Base-by-base conservation (phyloP, 2,329 filamentous ascomycete genomes). In the Calonectria multiphialidica region DNA sequence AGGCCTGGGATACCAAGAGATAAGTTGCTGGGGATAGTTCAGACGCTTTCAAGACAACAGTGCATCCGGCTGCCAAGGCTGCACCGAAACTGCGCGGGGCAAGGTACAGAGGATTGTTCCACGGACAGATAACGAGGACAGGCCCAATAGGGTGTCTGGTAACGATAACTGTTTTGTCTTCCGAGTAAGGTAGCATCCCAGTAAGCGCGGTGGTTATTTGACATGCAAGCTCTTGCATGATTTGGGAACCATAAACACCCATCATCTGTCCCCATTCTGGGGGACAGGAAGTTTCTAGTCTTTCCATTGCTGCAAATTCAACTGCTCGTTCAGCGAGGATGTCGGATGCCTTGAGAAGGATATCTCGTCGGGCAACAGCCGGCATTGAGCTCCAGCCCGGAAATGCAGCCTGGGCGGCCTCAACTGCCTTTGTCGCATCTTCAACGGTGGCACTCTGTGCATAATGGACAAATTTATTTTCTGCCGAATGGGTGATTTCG, bases 11-110 rank as follows among this genome's bases (percentile, higher is more conserved):
- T 12, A 72, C 23, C 12, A 61, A 10, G 5, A 15, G 55, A 23
- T 71, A 53, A 0, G 47, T 68, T 5, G 44, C 49, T 5, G 72
- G 72, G 57, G 64, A 68, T 2, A 73, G 45, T 18, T 71, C 68
- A 6, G 72, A 73, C 2, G 72, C 72, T 23, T 73, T 73, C 55
- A 73, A 40, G 15, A 73, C 59, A 9, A 71, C 59, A n/a, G 72
- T 73, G 57, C 68, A 71, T 6, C 72, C 72, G 10, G 59, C 68
- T 3, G 68, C 68, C 15, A 73, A 37, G 21, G 68, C 55, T 6
- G 64, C 23, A 16, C 64, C 63, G 12, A 69, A 50, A n/a, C 44
- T 35, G 18, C 72, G 68, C 3, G 68, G n/a, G 12, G 45, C 63
- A 47, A 73, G 42, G 12, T 68, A 45, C 18, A 45, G 33, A 12